Conservation (phyloP, 257 asterid species). For the Anisodus tanguticus region DNA sequence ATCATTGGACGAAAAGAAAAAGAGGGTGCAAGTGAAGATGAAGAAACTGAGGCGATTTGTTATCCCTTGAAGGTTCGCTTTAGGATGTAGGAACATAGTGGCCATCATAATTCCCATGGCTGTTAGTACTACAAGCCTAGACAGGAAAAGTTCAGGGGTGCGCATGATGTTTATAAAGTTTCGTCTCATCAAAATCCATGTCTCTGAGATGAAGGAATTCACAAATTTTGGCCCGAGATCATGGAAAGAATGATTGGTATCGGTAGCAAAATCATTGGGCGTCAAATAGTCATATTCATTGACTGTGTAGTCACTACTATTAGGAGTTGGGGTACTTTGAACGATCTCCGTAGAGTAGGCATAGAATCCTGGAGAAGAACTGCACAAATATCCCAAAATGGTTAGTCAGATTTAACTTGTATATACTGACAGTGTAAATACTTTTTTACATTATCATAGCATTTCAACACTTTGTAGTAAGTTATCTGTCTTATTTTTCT, state of each 20-base stretch:
- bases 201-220: slow-evolving; percentile 74
- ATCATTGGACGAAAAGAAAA: slow-evolving; percentile 87
- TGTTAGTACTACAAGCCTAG: slow-evolving; percentile 71
- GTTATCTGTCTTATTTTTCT: not conserved
- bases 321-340: slow-evolving; percentile 68
- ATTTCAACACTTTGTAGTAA: not conserved
- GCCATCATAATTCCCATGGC: slow-evolving; percentile 94
- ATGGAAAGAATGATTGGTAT: slow-evolving; percentile 32
- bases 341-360: slow-evolving; percentile 62
- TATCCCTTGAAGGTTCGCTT: slow-evolving; percentile 56
- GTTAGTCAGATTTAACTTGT: not conserved
- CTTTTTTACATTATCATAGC: not conserved
- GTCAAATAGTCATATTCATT: slow-evolving; percentile 80
- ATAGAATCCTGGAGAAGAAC: slow-evolving; percentile 60
- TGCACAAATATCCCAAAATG: slow-evolving; percentile 36
- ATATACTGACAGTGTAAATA: not conserved
- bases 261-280: slow-evolving; percentile 37
- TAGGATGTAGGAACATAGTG: slow-evolving; percentile 73
- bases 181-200: slow-evolving; percentile 74
- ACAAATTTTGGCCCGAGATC: slow-evolving; percentile 62
- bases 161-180: slow-evolving; percentile 81
- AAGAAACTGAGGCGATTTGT: slow-evolving; percentile 78
- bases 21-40: slow-evolving; percentile 80
- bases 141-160: slow-evolving; percentile 84
- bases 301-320: slow-evolving; percentile 74